Evolutionary conservation across 306 rosid species (phyloP).

Genomic region (Begonia loranthoides): DNA sequence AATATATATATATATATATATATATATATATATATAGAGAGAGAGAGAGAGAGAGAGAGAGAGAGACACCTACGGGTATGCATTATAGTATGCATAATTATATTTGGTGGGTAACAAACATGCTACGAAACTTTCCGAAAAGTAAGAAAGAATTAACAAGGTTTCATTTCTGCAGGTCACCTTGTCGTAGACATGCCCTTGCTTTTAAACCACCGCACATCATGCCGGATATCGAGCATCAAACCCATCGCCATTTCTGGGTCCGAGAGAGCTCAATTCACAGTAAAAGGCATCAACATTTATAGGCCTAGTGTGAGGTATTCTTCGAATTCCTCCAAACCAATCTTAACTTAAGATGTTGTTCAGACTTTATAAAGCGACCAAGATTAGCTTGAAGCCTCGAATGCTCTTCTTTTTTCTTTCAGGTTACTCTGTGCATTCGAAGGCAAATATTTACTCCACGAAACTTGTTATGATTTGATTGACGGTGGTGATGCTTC

Average conservation of each 20-base stretch:
- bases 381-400: background rate
- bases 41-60: too few species aligned
- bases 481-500: constrained; percentile 27
- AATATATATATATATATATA: too few species aligned
- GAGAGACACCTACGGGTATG: too few species aligned
- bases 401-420: background rate
- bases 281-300: constrained; percentile 68
- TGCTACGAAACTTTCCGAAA: too few species aligned
- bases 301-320: constrained; percentile 48
- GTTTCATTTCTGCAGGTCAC: constrained; percentile 35
- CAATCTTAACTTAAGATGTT: too few species aligned
- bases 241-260: constrained; percentile 73
- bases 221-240: constrained; percentile 46
- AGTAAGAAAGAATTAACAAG: too few species aligned
- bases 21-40: too few species aligned
- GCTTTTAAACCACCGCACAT: constrained; percentile 29
- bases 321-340: background rate
- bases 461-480: constrained; percentile 39
- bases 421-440: constrained; percentile 80
- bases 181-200: constrained; percentile 59
- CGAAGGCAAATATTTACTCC: constrained; percentile 70
- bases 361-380: constrained; percentile 1
- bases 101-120: too few species aligned
- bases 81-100: too few species aligned
- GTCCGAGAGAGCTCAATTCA: constrained; percentile 39